Conservation (phyloP, 2,329 filamentous ascomycete species). For the Ceratocystiopsis sp. region DNA sequence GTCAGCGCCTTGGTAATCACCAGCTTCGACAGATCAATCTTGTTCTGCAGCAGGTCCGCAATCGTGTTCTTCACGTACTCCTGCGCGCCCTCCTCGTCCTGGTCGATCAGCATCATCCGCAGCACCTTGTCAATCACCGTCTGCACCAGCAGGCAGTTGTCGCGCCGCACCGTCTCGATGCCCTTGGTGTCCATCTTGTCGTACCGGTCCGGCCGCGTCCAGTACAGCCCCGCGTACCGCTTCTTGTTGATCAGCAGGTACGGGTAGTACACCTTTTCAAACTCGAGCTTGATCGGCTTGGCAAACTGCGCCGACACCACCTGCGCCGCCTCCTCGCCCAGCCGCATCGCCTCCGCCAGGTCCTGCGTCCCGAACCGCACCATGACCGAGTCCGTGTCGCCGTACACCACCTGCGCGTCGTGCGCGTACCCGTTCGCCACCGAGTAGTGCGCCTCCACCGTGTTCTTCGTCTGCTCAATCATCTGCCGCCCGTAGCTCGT, state of each 20-base stretch:
- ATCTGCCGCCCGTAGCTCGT: slow-evolving; percentile 95
- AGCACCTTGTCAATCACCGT: slow-evolving; percentile 95
- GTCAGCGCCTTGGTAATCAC: slow-evolving; percentile 96
- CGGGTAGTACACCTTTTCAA: slow-evolving; percentile 97
- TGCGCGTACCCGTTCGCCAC: slow-evolving; percentile 90
- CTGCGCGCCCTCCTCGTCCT: slow-evolving; percentile 78
- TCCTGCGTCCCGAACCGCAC: slow-evolving; percentile 92
- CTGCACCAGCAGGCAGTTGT: slow-evolving; percentile 90
- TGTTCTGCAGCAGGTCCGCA: slow-evolving; percentile 88
- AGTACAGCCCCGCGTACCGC: slow-evolving; percentile 93
- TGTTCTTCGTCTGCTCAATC: slow-evolving; percentile 97
- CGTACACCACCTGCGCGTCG: slow-evolving; percentile 93
- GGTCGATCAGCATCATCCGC: slow-evolving; percentile 88
- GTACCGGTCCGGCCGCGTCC: slow-evolving; percentile 85
- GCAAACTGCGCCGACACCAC: slow-evolving; percentile 85
- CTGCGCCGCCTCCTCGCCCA: slow-evolving; percentile 82
- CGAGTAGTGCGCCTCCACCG: slow-evolving; percentile 78
- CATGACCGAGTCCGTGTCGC: slow-evolving; percentile 99
- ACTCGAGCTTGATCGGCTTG: slow-evolving; percentile 96
- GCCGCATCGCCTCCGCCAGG: slow-evolving; percentile 74
- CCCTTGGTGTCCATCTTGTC: slow-evolving; percentile 99
- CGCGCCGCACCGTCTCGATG: slow-evolving; percentile 92
- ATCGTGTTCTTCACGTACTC: slow-evolving; percentile 97
- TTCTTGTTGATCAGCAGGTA: slow-evolving; percentile 99
- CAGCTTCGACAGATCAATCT: slow-evolving; percentile 96